Evolutionary conservation across 305 asterid genomes (phyloP).

Genomic region (Solanum hybrid): DNA sequence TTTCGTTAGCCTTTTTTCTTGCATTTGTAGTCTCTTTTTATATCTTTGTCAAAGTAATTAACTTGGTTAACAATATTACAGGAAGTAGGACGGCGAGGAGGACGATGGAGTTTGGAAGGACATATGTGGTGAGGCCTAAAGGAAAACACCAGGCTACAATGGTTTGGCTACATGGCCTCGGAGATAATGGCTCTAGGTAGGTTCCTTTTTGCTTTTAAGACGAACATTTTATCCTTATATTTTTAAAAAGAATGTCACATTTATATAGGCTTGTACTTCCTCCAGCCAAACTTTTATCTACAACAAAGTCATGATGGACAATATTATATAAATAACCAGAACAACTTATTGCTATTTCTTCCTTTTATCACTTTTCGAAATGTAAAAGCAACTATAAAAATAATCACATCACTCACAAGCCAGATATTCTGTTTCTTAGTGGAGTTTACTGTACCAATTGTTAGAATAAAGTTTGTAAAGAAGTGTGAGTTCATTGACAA

Average conservation of each 20-base stretch:
- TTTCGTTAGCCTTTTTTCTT: neutral
- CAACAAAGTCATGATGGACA: neutral
- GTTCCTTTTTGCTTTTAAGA: neutral
- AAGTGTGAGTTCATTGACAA: neutral
- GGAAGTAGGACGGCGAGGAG: constrained; percentile 73
- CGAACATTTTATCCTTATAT: neutral
- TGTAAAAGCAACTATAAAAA: neutral
- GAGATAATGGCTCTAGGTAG: constrained; percentile 98
- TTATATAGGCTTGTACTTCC: neutral
- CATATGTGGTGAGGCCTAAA: constrained; percentile 93
- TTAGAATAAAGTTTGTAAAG: neutral
- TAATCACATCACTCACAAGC: neutral
- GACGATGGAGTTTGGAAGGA: constrained; percentile 80
- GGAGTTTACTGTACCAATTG: neutral
- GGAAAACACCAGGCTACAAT: constrained; percentile 97
- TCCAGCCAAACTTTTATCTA: neutral
- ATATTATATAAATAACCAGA: neutral
- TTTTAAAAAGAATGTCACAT: neutral
- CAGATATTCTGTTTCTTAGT: neutral
- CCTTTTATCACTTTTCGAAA: neutral
- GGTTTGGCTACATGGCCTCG: constrained; percentile 98
- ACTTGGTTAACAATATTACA: constrained; percentile 12
- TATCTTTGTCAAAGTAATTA: neutral
- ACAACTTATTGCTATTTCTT: neutral
- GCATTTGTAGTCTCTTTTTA: neutral